Evolutionary conservation across 2,329 filamentous ascomycete genomes (phyloP), one percentile per base, ranked within the genome.

Genomic region (Macroventuria anomochaeta): DNA sequence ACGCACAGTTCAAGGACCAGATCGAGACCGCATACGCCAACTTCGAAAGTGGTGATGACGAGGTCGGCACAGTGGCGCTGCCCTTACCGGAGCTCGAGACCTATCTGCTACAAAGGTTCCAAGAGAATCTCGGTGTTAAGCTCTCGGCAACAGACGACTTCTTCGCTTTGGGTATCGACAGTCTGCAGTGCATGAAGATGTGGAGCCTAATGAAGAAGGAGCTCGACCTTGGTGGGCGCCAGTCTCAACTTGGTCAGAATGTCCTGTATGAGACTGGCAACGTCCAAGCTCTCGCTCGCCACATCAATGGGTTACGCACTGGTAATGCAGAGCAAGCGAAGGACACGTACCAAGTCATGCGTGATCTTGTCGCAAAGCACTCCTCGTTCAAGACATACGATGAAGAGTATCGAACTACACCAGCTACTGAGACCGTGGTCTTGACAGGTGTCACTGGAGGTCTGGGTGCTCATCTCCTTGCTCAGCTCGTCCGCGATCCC

Each of bases 391-490:
- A 63, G 5, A 41, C 32, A 2, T 57, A 55, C 26, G 20, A 34
- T 8, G 47, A 53, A 31, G 20, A 37, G 3, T 41, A 44, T 15
- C 39, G 44, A 12, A 34, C 36, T 12, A 18, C 39, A 31, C 39
- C 51, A 4, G 36, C 33, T 11, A 36, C 34, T 2, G 51, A 54
- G 23, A 54, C 51, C 5, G 40, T 49, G 68, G 70, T 86, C 1
- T 68, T 89, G 3, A 89, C 87, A 0, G 87, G 87, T 1, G 81
- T 82, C 0, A 89, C 87, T 0, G 87, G 87, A 1, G 86, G 85
- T 1, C 76, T 89, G 0, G 87, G 87, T 1, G 79, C 83, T 0
- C 85, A 88, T 59, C 74, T 87, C 1, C 76, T 85, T 1, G 59
- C 70, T 1, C 69, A 75, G 28, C 59, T 77, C 5, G 63, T 72